Base-by-base conservation (phyloP, 768 basidiomycete genomes). In the Hypsizygus marmoreus region DNA sequence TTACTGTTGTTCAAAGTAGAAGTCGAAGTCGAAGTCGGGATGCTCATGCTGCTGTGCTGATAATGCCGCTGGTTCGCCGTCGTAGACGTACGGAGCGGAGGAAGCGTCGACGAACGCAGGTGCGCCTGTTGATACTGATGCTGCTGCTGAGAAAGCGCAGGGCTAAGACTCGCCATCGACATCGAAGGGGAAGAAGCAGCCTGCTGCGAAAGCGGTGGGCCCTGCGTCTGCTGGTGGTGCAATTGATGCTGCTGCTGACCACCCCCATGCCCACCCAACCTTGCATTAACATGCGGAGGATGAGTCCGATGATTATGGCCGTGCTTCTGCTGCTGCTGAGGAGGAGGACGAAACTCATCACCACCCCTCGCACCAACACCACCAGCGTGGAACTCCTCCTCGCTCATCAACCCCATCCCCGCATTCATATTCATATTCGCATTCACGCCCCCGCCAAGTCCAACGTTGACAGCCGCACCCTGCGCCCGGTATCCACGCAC, bases 1-100 rank as follows among this genome's bases (percentile, higher is more conserved):
- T 45, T 26, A 13, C 26, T 22, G 25, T 32, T 47, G 43, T 17
- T 29, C 30, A 24, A 16, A 16, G 36, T 49, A 8, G 16, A 26
- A 25, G 22, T 53, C 45, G 46, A 41, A 36, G 40, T 51, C 35
- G 44, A 43, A 28, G 61, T 63, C 6, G 70, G 63, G 43, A 74
- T 63, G 50, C 74, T 77, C 70, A 77, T 71, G 51, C 74, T 76
- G 47, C 56, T 77, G 50, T 76, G 75, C 57, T 75, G 74, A 52
- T 66, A 70, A 57, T 78, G 76, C 10, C 76, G 64, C 51, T 62
- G 60, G 46, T 62, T 43, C 43, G 54, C 54, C 51, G 66, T 45
- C 49, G 53, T 32, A 46, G 67, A 54, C 37, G 64, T 55, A 9
- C 70, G 74, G 45, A 69, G 71, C 17, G 75, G 75, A n/a, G n/a